Evolutionary conservation across 139 green algal genomes (phyloP).

Genomic region (Picochlorum sp.): DNA sequence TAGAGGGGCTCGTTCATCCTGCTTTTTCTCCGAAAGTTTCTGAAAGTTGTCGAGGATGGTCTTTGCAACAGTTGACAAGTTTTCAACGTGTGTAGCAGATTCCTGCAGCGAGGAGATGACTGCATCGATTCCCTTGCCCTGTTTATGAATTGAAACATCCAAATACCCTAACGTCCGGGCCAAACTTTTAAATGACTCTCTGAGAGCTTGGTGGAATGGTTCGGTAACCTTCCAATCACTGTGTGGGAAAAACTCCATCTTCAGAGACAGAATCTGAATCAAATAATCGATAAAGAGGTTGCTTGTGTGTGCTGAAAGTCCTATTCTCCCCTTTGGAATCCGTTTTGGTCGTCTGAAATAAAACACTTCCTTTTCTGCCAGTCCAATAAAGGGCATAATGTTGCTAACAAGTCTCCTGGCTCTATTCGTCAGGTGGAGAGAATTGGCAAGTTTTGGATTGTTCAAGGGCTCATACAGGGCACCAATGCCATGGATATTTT

Average conservation of each 20-base stretch:
- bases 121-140: neutral
- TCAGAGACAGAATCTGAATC: neutral
- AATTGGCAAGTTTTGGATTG: neutral
- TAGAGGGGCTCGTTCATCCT: neutral
- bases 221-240: neutral
- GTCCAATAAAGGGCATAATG: neutral
- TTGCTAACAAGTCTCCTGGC: neutral
- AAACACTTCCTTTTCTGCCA: neutral
- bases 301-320: neutral
- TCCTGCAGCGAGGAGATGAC: neutral
- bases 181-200: neutral
- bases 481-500: neutral
- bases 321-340: neutral
- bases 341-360: neutral
- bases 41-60: neutral
- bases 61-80: neutral
- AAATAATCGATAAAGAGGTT: neutral
- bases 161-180: neutral
- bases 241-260: neutral
- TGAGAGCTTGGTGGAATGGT: neutral
- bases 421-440: neutral
- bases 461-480: neutral
- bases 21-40: neutral
- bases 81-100: neutral
- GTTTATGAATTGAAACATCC: neutral